These are phyloP conservation scores for Huntiella savannae DNA, from an alignment of 2,329 filamentous ascomycete species.

Conservation along the genomic window DNA sequence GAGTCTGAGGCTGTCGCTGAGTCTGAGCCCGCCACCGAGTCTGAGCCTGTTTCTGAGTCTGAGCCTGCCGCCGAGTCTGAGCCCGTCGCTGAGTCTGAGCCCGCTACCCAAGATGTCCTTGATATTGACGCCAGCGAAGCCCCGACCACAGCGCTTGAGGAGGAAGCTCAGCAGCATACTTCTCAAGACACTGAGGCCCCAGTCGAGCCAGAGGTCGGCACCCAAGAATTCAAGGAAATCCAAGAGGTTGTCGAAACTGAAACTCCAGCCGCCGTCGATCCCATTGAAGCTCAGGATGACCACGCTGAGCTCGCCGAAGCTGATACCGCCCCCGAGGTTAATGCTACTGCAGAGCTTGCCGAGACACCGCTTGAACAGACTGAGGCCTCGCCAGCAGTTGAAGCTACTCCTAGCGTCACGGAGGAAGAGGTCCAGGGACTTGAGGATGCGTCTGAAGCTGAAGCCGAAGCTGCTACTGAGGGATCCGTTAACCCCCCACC, in stretches of 20 bases:
- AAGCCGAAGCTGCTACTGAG: not conserved
- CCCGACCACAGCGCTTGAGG: no score
- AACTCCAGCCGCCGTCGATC: not conserved
- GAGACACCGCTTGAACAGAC: not conserved
- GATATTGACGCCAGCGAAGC: no score
- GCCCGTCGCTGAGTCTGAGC: no score
- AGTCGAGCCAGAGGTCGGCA: no score
- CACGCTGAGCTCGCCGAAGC: not conserved
- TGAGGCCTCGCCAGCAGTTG: not conserved
- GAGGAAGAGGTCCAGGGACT: no score
- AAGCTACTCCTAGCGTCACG: no score
- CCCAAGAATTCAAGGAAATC: not conserved
- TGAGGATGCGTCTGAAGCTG: not conserved
- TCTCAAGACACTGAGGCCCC: no score
- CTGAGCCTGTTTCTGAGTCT: not conserved
- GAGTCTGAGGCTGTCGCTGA: not conserved
- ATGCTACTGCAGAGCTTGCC: not conserved
- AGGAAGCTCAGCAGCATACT: no score
- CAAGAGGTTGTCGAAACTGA: not conserved
- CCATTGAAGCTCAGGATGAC: not conserved
- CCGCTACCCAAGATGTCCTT: no score
- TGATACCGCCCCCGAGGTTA: not conserved
- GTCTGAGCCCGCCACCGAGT: not conserved
- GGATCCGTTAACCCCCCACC: not conserved
- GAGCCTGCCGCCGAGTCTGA: not conserved